Percentiles rank a stretch among this genome's conserved stretches.
These are phyloP conservation scores for Chenopodium formosanum DNA, from an alignment of 148 eudicot genomes.

Conservation along the genomic window DNA sequence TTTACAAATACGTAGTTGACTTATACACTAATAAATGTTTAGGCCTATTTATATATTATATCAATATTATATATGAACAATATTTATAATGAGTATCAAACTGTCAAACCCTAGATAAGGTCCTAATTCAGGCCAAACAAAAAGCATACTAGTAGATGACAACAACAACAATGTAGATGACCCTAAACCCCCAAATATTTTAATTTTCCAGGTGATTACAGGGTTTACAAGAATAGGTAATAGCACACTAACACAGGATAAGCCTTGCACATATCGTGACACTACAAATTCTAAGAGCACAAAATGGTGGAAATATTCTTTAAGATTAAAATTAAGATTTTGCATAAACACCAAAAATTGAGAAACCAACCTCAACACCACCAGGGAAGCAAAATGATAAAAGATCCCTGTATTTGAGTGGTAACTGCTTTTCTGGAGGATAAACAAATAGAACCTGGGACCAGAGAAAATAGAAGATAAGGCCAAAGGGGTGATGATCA, in stretches of 20 bases:
- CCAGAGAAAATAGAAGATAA: constrained; percentile 18
- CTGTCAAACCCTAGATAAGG: background rate
- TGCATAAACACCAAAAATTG: background rate
- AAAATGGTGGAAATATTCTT: background rate
- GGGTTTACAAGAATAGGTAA: background rate
- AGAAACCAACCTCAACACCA: constrained; percentile 76
- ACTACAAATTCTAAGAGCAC: background rate
- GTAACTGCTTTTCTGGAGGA: constrained; percentile 88
- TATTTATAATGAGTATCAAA: background rate
- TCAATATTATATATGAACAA: background rate
- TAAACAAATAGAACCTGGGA: constrained; percentile 91
- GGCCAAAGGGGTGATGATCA: constrained; percentile 12
- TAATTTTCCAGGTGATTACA: background rate
- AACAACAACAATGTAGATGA: background rate
- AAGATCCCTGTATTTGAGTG: constrained; percentile 83
- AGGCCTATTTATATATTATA: background rate
- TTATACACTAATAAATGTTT: background rate
- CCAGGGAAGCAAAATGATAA: constrained; percentile 98
- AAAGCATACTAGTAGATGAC: background rate
- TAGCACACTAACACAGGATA: background rate
- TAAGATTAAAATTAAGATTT: background rate
- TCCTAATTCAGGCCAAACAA: background rate
- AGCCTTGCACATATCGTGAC: background rate
- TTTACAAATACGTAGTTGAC: background rate
- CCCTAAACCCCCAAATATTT: too few species aligned